Evolutionary conservation across 2,329 filamentous ascomycete species (phyloP).

Genomic region (Nemania bipapillata): DNA sequence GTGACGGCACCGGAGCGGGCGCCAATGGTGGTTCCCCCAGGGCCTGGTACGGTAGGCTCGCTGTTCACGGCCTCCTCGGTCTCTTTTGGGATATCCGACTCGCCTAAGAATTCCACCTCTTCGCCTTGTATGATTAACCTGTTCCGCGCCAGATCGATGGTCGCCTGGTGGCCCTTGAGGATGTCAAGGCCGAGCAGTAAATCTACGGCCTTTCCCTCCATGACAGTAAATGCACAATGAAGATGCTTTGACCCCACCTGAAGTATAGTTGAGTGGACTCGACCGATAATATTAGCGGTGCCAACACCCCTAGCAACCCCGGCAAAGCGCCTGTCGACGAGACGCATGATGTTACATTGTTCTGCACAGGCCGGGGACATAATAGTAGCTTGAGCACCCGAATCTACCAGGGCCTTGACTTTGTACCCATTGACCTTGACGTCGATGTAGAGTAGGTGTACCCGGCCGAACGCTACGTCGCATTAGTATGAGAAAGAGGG

Average conservation of each 20-base stretch:
- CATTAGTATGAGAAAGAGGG: slow-evolving; percentile 35
- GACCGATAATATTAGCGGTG: slow-evolving; percentile 91
- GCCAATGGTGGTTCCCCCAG: slow-evolving; percentile 89
- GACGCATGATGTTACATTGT: slow-evolving; percentile 92
- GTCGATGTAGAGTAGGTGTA: slow-evolving; percentile 95
- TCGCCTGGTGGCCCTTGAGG: slow-evolving; percentile 94
- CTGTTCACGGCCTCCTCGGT: slow-evolving; percentile 76
- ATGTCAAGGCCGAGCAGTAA: slow-evolving; percentile 93
- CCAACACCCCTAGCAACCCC: slow-evolving; percentile 94
- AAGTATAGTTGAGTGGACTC: slow-evolving; percentile 94
- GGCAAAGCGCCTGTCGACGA: slow-evolving; percentile 91
- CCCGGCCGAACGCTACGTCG: slow-evolving; percentile 84
- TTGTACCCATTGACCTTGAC: slow-evolving; percentile 93
- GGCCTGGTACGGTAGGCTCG: slow-evolving; percentile 85
- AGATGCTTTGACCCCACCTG: slow-evolving; percentile 88
- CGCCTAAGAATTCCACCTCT: slow-evolving; percentile 88
- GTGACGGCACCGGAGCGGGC: slow-evolving; percentile 81
- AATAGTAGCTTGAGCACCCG: slow-evolving; percentile 96
- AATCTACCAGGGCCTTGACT: slow-evolving; percentile 96
- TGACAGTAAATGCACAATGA: slow-evolving; percentile 96
- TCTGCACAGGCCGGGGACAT: slow-evolving; percentile 96
- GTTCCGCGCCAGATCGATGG: slow-evolving; percentile 86
- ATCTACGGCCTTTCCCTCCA: slow-evolving; percentile 98
- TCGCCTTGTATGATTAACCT: slow-evolving; percentile 88
- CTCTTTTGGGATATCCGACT: slow-evolving; percentile 92